Conservation (phyloP, 2,329 filamentous ascomycete genomes). For the Diaporthe caulivora region DNA sequence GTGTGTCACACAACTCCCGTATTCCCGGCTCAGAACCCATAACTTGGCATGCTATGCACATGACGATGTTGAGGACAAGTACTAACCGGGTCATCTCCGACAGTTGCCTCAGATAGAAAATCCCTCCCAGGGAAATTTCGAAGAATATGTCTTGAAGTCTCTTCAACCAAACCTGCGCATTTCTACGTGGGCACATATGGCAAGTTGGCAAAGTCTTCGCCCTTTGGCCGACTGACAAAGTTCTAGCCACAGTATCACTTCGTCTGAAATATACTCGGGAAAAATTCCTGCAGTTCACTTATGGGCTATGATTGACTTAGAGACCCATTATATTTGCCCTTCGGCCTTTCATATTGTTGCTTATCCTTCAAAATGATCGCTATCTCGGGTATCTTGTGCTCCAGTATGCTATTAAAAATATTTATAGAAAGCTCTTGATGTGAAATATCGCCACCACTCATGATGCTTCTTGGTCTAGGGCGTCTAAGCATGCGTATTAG, state of each 20-base stretch:
- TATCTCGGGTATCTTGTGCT: slow-evolving; percentile 12
- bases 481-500: slow-evolving; percentile 3
- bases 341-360: background rate
- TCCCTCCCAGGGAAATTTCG: too few species aligned
- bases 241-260: too few species aligned
- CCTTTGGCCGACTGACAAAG: too few species aligned
- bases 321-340: background rate
- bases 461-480: background rate
- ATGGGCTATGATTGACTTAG: background rate
- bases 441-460: background rate
- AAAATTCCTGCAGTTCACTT: background rate
- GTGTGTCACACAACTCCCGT: background rate
- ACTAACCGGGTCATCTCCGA: background rate
- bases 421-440: background rate
- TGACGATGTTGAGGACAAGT: background rate
- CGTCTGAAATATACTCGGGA: too few species aligned
- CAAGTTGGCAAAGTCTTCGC: too few species aligned
- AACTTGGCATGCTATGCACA: background rate
- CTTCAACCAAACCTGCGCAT: too few species aligned
- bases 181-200: too few species aligned
- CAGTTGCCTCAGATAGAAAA: background rate
- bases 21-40: background rate
- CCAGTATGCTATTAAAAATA: background rate
- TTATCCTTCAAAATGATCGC: background rate
- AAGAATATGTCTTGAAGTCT: too few species aligned